Evolutionary conservation across 2,329 filamentous ascomycete species (phyloP), one percentile per base, ranked within the genome.

Genomic region (Pseudohalonectria lignicola): DNA sequence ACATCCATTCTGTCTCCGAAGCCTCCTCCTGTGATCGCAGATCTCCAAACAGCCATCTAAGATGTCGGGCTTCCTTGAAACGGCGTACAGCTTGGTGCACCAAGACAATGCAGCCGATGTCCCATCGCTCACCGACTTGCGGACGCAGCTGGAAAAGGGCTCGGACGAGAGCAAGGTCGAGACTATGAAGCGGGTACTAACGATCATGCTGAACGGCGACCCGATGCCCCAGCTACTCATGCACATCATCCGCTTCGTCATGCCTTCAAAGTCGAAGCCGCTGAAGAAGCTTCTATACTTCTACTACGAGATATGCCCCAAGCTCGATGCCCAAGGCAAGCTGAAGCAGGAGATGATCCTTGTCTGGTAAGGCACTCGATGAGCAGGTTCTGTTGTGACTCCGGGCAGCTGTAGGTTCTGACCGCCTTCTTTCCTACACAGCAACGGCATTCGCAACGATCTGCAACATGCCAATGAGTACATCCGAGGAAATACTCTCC

Each of bases 191-290:
- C 83, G 79, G 67, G 87, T 98, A 59, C 68, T 96, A 57, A 94
- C 86, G 46, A 79, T 95, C 57, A 96, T 98, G 92, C 77, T 98
- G 55, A 96, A 96, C 60, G 92, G 92, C 50, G 90, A 98, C 57
- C 81, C 92, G 30, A 92, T 98, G 82, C 83, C 88, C 19, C 81
- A 87, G 50, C 73, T 98, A 16, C 79, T 98, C 51, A 98, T 98
- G 92, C 92, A 96, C 67, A 98, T 98, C 56, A 98, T 98, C 61
- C 86, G 92, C 60, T 98, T 98, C 60, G 88, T 98, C 52, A 98
- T 98, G 92, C 92, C 92, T 12, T 94, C 87, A 46, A 95, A 93
- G 69, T 86, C 84, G 63, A 98, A 98, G 68, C 70, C 82, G 31
- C 70, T 98, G 53, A 98, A 98, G 76, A 98, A 98, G 70, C 74